Evolutionary conservation across 2,329 filamentous ascomycete genomes (phyloP).

Genomic region (Cladophialophora carrionii): DNA sequence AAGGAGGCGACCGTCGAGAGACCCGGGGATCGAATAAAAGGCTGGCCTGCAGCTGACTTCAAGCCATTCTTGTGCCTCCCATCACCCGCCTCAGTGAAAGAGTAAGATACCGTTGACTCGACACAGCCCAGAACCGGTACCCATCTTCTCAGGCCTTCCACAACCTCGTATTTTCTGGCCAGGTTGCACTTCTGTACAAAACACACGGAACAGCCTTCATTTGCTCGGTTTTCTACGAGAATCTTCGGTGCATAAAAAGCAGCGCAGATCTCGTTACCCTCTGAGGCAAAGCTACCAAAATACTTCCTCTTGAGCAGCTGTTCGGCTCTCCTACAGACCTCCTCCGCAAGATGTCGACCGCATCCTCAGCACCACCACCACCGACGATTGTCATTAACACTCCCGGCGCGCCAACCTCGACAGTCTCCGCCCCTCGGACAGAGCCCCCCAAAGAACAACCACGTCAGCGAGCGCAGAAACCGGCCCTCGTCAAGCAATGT

Average conservation of each 20-base stretch:
- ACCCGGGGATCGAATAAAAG: slow-evolving; percentile 19
- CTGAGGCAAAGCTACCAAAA: not conserved
- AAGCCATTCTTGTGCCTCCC: slow-evolving; percentile 4
- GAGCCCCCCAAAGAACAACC: slow-evolving; percentile 6
- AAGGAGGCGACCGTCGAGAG: slow-evolving; percentile 1
- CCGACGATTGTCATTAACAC: slow-evolving; percentile 37
- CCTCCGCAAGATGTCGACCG: slow-evolving; percentile 22
- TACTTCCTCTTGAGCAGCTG: slow-evolving; percentile 3
- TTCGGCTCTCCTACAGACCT: slow-evolving; percentile 15
- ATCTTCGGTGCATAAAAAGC: not conserved
- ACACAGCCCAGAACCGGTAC: not conserved
- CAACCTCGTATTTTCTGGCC: not conserved
- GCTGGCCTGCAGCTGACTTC: slow-evolving; percentile 4
- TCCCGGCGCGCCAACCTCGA: slow-evolving; percentile 25
- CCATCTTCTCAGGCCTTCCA: slow-evolving; percentile 1
- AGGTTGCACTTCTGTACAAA: not conserved
- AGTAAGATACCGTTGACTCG: slow-evolving; percentile 9
- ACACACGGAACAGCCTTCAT: not conserved
- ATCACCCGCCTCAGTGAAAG: slow-evolving; percentile 1
- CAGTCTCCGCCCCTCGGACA: slow-evolving; percentile 19
- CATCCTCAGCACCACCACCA: slow-evolving; percentile 23
- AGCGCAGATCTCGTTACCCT: not conserved
- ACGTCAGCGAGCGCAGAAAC: slow-evolving; percentile 24
- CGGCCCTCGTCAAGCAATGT: slow-evolving; percentile 31
- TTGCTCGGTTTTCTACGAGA: not conserved